These are phyloP conservation scores for Penicillium freii DNA, from an alignment of 2,329 filamentous ascomycete genomes.

Conservation along the genomic window DNA sequence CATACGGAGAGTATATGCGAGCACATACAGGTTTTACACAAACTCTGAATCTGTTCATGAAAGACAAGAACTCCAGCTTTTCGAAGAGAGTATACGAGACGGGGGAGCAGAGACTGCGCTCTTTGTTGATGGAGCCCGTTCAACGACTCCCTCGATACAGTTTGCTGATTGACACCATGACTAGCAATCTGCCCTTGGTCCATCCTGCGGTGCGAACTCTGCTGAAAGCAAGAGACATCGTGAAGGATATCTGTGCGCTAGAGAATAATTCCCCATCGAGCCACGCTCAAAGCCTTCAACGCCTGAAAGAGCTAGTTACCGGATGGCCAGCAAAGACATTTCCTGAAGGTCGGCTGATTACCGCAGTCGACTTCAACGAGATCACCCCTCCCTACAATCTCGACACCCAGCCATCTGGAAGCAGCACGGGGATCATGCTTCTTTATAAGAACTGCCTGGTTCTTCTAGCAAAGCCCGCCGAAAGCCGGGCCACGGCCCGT, in stretches of 20 bases:
- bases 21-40: constrained; percentile 84
- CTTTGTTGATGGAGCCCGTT: constrained; percentile 91
- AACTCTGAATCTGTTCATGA: constrained; percentile 74
- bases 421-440: constrained; percentile 68
- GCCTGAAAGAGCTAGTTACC: constrained; percentile 72
- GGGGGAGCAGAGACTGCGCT: constrained; percentile 87
- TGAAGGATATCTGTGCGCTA: constrained; percentile 94
- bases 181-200: constrained; percentile 76
- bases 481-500: constrained; percentile 65
- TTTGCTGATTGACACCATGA: constrained; percentile 92
- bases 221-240: constrained; percentile 85
- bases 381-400: constrained; percentile 68
- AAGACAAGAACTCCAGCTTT: constrained; percentile 75
- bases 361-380: constrained; percentile 76
- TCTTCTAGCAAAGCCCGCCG: constrained; percentile 68
- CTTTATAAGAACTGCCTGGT: constrained; percentile 82
- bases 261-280: constrained; percentile 66
- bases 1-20: constrained; percentile 90
- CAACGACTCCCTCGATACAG: constrained; percentile 93
- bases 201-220: constrained; percentile 81
- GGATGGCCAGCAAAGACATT: constrained; percentile 72
- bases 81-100: constrained; percentile 75
- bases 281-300: constrained; percentile 70
- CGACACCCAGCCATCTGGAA: constrained; percentile 40
- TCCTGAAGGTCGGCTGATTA: constrained; percentile 74